phyloP scores from a whole-genome alignment of 176 grass and related monocot genomes.

The Sorghum bicolor region Sorghum_bicolor_NCBIv3 NC_012875.2:47071001-47071500 shows the following conservation, averaged over 20 bases:
- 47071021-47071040: background rate
- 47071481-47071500: slow-evolving; percentile 61
- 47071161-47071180: background rate
- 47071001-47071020: background rate
- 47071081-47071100: background rate
- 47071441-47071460: slow-evolving; percentile 29
- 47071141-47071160: slow-evolving; percentile 34
- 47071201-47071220: slow-evolving; percentile 23
- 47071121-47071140: background rate
- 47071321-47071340: slow-evolving; percentile 27
- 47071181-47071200: background rate
- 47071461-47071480: slow-evolving; percentile 5
- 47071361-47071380: slow-evolving; percentile 7
- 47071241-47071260: slow-evolving; percentile 54
- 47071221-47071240: background rate
- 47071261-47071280: slow-evolving; percentile 62
- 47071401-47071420: slow-evolving; percentile 14
- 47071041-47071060: background rate
- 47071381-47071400: slow-evolving; percentile 17
- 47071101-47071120: slow-evolving; percentile 10
- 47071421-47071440: slow-evolving; percentile 41
- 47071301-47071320: slow-evolving; percentile 36
- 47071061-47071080: background rate
- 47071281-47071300: slow-evolving; percentile 64
- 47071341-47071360: background rate